Percentiles rank a stretch among this genome's conserved stretches.
These are phyloP conservation scores for Heritiera fomes DNA, from an alignment of 345 rosid species.

Conservation along the genomic window DNA sequence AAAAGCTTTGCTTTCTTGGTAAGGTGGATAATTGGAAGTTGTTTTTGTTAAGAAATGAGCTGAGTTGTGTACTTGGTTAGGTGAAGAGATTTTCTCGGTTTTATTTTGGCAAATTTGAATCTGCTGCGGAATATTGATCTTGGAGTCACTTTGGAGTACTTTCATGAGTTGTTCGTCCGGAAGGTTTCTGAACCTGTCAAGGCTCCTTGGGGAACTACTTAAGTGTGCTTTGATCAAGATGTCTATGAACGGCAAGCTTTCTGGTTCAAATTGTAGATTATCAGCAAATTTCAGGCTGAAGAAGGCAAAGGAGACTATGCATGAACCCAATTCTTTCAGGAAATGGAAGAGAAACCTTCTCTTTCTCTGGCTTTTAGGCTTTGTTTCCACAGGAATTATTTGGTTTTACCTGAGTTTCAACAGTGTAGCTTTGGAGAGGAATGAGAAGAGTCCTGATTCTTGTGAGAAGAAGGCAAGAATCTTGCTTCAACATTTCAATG, in stretches of 20 bases:
- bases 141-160: conserved; percentile 20
- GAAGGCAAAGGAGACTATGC: conserved; percentile 45
- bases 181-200: conserved; percentile 38
- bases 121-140: conserved; percentile 30
- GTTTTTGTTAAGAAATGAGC: conserved; percentile 15
- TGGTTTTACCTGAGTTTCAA: conserved; percentile 39
- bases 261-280: conserved; percentile 43
- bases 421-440: conserved; percentile 24
- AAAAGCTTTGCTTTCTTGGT: conserved; percentile 27
- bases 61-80: conserved; percentile 23
- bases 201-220: conserved; percentile 32
- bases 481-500: conserved; percentile 54
- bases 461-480: conserved; percentile 50
- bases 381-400: conserved; percentile 37
- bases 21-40: conserved; percentile 13
- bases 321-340: conserved; percentile 32
- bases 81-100: conserved; percentile 22
- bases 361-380: conserved; percentile 42
- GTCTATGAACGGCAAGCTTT: conserved; percentile 53
- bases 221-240: conserved; percentile 27
- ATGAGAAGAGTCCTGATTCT: conserved; percentile 24
- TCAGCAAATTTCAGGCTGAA: conserved; percentile 40
- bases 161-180: conserved; percentile 49
- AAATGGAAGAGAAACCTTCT: conserved; percentile 48
- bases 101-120: conserved; percentile 19